Evolutionary conservation across 1,284 basidiomycete genomes (phyloP).

Genomic region (Boletus hoseneyae): DNA sequence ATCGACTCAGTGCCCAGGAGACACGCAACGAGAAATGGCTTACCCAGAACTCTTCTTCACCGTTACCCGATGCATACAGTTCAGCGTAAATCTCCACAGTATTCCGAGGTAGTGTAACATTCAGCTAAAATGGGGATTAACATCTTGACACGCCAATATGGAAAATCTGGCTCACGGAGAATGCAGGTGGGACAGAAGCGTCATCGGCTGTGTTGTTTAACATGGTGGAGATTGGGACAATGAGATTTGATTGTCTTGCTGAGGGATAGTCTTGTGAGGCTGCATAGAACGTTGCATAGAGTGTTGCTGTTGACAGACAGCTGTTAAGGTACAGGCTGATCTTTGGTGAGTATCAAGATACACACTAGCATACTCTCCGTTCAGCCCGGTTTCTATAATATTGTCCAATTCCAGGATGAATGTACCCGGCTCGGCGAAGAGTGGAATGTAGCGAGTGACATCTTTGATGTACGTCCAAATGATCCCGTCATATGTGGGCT

Average conservation of each 20-base stretch:
- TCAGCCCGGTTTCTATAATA: conserved; percentile 50
- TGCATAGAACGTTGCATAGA: conserved; percentile 68
- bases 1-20: background rate
- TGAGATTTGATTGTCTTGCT: conserved; percentile 56
- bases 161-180: conserved; percentile 50
- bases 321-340: background rate
- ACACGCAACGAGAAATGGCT: conserved; percentile 14
- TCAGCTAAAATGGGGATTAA: conserved; percentile 43
- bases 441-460: conserved; percentile 66
- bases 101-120: conserved; percentile 66
- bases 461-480: conserved; percentile 80
- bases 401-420: conserved; percentile 76
- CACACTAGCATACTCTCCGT: conserved; percentile 68
- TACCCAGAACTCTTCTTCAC: conserved; percentile 77
- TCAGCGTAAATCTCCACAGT: conserved; percentile 69
- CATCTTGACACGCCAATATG: background rate
- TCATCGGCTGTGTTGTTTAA: conserved; percentile 61
- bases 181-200: conserved; percentile 68
- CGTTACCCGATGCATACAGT: conserved; percentile 70
- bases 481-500: conserved; percentile 67
- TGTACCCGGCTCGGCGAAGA: conserved; percentile 62
- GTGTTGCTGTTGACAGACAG: conserved; percentile 44
- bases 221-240: conserved; percentile 67
- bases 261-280: conserved; percentile 54
- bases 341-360: conserved; percentile 9